These are phyloP conservation scores for Mayamaea pseudoterrestris DNA, from an alignment of 108 stramenopile species.

Conservation along the genomic window DNA sequence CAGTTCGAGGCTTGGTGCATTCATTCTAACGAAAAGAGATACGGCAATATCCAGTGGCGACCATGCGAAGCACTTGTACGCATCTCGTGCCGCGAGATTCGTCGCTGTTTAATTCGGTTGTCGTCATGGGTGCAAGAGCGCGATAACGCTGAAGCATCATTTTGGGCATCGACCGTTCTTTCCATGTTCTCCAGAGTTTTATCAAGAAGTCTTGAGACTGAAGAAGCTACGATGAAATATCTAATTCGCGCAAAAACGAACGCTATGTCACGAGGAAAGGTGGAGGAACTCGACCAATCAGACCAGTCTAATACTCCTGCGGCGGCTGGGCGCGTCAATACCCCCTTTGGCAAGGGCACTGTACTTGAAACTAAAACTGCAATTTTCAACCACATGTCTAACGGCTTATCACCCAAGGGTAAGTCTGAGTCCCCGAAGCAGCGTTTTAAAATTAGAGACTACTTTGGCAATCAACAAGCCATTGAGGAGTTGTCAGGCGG, in stretches of 20 bases:
- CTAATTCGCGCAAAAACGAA: too few species aligned
- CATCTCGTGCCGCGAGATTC: conserved; percentile 48
- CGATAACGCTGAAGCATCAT: conserved; percentile 2
- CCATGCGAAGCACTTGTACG: conserved; percentile 79
- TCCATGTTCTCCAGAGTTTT: not conserved
- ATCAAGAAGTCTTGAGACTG: not conserved
- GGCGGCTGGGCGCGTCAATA: too few species aligned
- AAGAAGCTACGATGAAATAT: too few species aligned
- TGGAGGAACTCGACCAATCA: too few species aligned
- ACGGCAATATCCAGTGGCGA: conserved; percentile 37
- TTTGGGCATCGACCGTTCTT: not conserved
- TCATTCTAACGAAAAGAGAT: conserved; percentile 22
- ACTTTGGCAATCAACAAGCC: too few species aligned
- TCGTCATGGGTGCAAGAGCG: conserved; percentile 2
- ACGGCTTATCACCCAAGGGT: too few species aligned
- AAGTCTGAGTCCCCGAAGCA: too few species aligned
- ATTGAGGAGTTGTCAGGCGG: too few species aligned
- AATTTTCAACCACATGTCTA: too few species aligned
- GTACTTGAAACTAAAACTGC: conserved; percentile 2
- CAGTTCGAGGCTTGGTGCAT: conserved; percentile 43
- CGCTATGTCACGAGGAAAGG: too few species aligned
- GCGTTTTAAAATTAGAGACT: too few species aligned
- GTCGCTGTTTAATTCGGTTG: conserved; percentile 31
- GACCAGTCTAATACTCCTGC: too few species aligned
- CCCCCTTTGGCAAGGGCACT: conserved; percentile 12